phyloP scores from a whole-genome alignment of 116 monocot genomes.

The Zostera marina region DNA sequence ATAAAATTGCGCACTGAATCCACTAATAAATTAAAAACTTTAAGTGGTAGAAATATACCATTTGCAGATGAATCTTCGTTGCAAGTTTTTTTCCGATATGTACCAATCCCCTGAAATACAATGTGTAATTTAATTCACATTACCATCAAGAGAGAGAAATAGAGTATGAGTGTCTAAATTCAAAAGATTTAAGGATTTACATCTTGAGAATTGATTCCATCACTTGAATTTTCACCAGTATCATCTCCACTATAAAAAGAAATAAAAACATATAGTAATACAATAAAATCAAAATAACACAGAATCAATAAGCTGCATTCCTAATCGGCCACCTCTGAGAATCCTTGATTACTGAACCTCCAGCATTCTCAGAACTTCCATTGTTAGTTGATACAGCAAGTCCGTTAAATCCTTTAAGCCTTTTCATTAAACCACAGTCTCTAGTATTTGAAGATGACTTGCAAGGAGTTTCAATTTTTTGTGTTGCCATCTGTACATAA shows the following conservation, averaged over 20 bases:
- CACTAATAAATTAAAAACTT: not conserved
- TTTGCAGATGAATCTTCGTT: not conserved
- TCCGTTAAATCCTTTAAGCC: constrained; percentile 31
- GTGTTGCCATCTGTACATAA: constrained; percentile 22
- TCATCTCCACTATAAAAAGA: constrained; percentile 21
- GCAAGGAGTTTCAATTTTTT: constrained; percentile 14
- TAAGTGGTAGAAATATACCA: constrained; percentile 1
- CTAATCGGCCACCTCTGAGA: constrained; percentile 10
- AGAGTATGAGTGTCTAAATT: not conserved
- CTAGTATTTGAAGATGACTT: constrained; percentile 17
- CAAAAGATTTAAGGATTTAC: constrained; percentile 14
- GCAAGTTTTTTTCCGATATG: constrained; percentile 6
- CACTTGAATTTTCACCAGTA: constrained; percentile 41
- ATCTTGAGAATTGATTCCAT: constrained; percentile 10
- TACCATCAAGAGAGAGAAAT: not conserved
- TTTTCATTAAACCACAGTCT: constrained; percentile 19
- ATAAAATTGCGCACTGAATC: no score
- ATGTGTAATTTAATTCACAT: not conserved
- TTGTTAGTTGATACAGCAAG: constrained; percentile 29
- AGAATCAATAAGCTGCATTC: not conserved
- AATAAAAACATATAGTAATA: not conserved
- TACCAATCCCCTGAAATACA: not conserved
- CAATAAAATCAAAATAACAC: not conserved
- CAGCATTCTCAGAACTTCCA: constrained; percentile 22
- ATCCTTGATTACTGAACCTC: constrained; percentile 1